phyloP scores from a whole-genome alignment of 495 filamentous ascomycete genomes.

The Aspergillus mulundensis region DNA sequence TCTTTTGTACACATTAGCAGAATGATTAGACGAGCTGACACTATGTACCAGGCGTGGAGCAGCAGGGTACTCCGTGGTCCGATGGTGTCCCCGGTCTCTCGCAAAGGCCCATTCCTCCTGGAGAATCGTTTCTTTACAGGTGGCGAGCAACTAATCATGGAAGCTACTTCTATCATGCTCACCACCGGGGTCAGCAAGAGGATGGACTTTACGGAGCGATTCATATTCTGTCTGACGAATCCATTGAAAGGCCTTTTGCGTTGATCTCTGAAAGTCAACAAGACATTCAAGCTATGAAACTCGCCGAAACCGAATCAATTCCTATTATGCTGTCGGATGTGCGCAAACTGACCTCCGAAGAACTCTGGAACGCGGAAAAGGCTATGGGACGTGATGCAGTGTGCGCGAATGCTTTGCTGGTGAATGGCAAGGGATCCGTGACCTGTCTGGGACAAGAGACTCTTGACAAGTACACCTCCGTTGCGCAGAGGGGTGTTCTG shows the following conservation, averaged over 20 bases:
- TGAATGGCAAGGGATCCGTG: conserved; percentile 55
- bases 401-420: conserved; percentile 46
- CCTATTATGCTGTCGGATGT: conserved; percentile 53
- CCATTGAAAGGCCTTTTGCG: conserved; percentile 34
- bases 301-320: conserved; percentile 39
- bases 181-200: conserved; percentile 41
- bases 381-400: conserved; percentile 35
- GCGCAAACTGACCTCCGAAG: conserved; percentile 46
- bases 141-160: conserved; percentile 50
- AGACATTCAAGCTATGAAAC: conserved; percentile 40
- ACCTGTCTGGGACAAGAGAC: conserved; percentile 37
- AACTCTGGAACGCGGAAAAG: conserved; percentile 37
- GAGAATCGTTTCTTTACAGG: conserved; percentile 42
- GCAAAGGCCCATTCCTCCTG: conserved; percentile 43
- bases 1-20: not conserved
- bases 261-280: conserved; percentile 36
- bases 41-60: conserved; percentile 10
- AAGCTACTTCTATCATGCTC: conserved; percentile 52
- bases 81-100: conserved; percentile 53
- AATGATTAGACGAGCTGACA: not conserved
- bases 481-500: conserved; percentile 22
- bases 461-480: conserved; percentile 31
- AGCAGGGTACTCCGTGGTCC: conserved; percentile 38
- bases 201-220: conserved; percentile 43
- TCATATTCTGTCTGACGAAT: conserved; percentile 17